Percentiles rank a stretch among this genome's conserved stretches.
phyloP scores from a whole-genome alignment of 108 stramenopile genomes.

The Discostella pseudostelligera region DNA sequence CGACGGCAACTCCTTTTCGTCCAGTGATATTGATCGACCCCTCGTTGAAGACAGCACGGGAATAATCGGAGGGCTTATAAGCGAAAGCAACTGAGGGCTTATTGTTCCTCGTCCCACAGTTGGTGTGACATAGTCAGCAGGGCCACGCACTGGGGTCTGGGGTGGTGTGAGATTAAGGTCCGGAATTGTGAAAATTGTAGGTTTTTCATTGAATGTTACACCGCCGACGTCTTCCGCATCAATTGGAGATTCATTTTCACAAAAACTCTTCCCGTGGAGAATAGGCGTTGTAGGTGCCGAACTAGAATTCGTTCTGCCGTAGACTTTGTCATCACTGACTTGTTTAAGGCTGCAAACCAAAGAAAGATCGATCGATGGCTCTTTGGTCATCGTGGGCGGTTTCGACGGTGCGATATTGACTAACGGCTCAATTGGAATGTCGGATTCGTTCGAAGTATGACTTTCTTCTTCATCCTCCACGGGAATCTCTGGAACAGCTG shows the following conservation, averaged over 20 bases:
- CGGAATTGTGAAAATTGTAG: conserved; percentile 11
- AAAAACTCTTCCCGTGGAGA: conserved; percentile 29
- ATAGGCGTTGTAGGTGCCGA: conserved; percentile 36
- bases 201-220: conserved; percentile 15
- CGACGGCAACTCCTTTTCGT: conserved; percentile 41
- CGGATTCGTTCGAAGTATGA: conserved; percentile 1
- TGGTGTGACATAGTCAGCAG: conserved; percentile 42
- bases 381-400: not conserved
- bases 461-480: conserved; percentile 40
- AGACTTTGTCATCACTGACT: not conserved
- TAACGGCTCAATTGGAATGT: too few relatives aligned
- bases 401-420: too few relatives aligned
- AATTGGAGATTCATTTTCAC: conserved; percentile 28
- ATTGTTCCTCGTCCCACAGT: conserved; percentile 18
- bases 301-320: not conserved
- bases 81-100: conserved; percentile 27
- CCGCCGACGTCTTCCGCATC: conserved; percentile 32
- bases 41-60: conserved; percentile 4
- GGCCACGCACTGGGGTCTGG: conserved; percentile 48
- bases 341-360: not conserved
- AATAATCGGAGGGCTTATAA: conserved; percentile 16
- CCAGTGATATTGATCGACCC: conserved; percentile 40
- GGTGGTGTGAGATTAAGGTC: conserved; percentile 56
- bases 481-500: conserved; percentile 23
- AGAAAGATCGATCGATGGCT: not conserved